These are phyloP conservation scores for Cercospora sesami DNA, from an alignment of 2,329 filamentous ascomycete genomes.

Conservation along the genomic window DNA sequence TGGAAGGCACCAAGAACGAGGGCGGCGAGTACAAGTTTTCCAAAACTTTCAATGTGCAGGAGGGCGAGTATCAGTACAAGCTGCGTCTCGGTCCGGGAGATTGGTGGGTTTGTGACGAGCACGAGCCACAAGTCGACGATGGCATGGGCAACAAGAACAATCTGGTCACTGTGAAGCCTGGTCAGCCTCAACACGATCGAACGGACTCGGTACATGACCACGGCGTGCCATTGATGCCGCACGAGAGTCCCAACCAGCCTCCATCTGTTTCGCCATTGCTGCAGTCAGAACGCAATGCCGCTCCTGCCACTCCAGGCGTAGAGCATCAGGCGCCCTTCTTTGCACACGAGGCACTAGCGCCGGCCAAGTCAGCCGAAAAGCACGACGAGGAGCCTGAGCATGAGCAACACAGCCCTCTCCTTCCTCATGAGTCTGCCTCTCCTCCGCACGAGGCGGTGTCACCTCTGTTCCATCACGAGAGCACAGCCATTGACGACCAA, in stretches of 20 bases:
- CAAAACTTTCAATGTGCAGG: conserved; percentile 57
- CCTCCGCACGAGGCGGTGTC: conserved; percentile 31
- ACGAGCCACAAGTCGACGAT: conserved; percentile 56
- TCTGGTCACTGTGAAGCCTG: conserved; percentile 40
- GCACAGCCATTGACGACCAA: conserved; percentile 27
- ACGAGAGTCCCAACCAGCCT: conserved; percentile 12
- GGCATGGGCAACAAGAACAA: conserved; percentile 58
- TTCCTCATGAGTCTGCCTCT: conserved; percentile 42
- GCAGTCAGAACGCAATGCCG: conserved; percentile 6
- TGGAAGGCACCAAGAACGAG: conserved; percentile 55
- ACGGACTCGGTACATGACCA: conserved; percentile 15
- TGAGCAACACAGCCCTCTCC: conserved; percentile 36
- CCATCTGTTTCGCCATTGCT: conserved; percentile 8
- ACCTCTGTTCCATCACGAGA: conserved; percentile 39
- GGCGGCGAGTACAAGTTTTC: conserved; percentile 58
- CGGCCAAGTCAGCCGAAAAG: conserved; percentile 6
- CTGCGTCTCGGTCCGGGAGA: conserved; percentile 66
- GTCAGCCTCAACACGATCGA: conserved; percentile 18
- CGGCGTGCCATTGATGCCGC: conserved; percentile 14
- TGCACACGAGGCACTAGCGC: conserved; percentile 35
- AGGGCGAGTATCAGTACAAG: conserved; percentile 70
- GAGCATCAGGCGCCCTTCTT: conserved; percentile 35
- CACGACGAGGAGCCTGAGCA: conserved; percentile 23
- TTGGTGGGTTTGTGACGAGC: conserved; percentile 70
- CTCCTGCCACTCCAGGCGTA: not conserved